phyloP scores from a whole-genome alignment of 805 yeast genomes.

The Saturnispora saitoi region DNA sequence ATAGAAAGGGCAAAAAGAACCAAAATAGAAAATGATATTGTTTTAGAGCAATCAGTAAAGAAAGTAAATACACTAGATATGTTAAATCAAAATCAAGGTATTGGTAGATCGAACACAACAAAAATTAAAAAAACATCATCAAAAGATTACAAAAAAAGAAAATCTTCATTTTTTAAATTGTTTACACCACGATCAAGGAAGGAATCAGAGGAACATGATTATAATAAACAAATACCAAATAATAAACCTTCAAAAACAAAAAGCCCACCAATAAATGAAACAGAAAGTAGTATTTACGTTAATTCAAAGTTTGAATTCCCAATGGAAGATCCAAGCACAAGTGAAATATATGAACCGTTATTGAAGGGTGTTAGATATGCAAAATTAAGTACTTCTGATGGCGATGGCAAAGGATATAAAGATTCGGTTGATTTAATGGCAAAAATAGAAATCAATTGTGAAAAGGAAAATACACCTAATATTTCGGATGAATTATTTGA shows the following conservation, averaged over 20 bases:
- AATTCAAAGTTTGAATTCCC: slow-evolving; percentile 30
- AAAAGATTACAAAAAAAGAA: neutral
- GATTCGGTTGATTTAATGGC: slow-evolving; percentile 14
- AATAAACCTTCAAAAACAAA: neutral
- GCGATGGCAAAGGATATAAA: slow-evolving; percentile 8
- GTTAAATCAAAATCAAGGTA: neutral
- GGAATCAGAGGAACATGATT: neutral
- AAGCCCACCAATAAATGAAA: neutral
- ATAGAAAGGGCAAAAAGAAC: slow-evolving; percentile 8
- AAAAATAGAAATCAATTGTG: neutral
- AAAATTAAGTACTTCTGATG: slow-evolving; percentile 3
- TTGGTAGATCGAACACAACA: slow-evolving; percentile 9
- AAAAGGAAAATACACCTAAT: neutral
- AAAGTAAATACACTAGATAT: neutral
- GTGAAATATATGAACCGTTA: neutral
- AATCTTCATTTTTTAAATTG: slow-evolving; percentile 4
- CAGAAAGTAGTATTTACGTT: slow-evolving; percentile 20
- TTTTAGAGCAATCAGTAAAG: neutral
- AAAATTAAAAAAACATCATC: slow-evolving; percentile 2
- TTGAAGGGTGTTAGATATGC: slow-evolving; percentile 3
- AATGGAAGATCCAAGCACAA: slow-evolving; percentile 6
- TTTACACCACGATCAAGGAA: neutral
- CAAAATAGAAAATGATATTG: slow-evolving; percentile 11
- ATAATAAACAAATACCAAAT: neutral
- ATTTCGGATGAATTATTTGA: slow-evolving; percentile 13